A percentile compares a stretch with the other conserved stretches of the same genome.
Conservation (phyloP, 1,139 yeast genomes). For the Geotrichum klebahnii region DNA sequence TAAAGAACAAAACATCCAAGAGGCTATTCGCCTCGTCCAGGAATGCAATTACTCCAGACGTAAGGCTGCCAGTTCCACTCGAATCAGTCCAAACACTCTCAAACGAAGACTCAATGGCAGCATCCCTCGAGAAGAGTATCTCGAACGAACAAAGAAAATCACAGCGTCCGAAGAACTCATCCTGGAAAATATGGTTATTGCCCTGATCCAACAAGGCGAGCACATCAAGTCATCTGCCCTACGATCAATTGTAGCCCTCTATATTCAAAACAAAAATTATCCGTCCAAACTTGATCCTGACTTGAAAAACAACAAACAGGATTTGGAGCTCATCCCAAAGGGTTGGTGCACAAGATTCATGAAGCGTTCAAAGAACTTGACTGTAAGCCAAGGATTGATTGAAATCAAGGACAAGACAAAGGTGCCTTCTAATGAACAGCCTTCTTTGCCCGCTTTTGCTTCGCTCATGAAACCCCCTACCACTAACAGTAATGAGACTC, state of each 20-base stretch:
- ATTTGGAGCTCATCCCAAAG: conserved; percentile 20
- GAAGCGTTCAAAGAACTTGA: conserved; percentile 19
- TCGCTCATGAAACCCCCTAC: conserved; percentile 16
- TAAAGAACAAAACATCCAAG: conserved; percentile 22
- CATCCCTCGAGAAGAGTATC: conserved; percentile 22
- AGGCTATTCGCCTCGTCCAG: conserved; percentile 22
- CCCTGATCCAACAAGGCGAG: conserved; percentile 23
- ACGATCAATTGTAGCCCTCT: conserved; percentile 21
- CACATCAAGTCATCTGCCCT: conserved; percentile 21
- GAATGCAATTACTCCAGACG: conserved; percentile 21
- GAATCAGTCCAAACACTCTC: conserved; percentile 22
- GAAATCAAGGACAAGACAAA: conserved; percentile 9
- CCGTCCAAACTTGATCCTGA: conserved; percentile 12
- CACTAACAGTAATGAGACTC: conserved; percentile 13
- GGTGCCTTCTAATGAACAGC: not conserved
- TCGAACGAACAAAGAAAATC: conserved; percentile 22
- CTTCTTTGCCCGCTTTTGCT: conserved; percentile 11
- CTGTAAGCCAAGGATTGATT: conserved; percentile 15
- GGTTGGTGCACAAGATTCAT: conserved; percentile 24
- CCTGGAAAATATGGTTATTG: conserved; percentile 21
- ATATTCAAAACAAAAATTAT: conserved; percentile 20
- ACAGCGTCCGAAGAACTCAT: conserved; percentile 22
- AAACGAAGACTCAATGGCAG: conserved; percentile 24
- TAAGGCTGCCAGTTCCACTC: conserved; percentile 22
- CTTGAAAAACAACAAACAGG: not conserved